Conservation (phyloP, 345 rosid genomes). For the Sonneratia alba region DNA sequence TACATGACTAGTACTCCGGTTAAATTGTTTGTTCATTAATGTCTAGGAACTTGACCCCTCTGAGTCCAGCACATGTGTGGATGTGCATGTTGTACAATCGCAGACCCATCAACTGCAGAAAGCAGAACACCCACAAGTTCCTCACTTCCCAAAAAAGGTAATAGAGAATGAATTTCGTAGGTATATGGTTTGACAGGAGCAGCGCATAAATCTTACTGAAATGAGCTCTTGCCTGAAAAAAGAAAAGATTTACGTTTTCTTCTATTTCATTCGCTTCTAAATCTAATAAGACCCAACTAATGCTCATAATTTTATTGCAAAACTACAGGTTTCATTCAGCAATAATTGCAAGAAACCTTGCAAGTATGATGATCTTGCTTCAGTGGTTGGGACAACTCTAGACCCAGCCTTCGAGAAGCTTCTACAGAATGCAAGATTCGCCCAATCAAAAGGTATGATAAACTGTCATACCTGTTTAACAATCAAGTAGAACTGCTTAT, state of each 20-base stretch:
- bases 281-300: neutral
- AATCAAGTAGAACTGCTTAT: neutral
- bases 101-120: neutral
- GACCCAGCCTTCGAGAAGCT: conserved; percentile 32
- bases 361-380: conserved; percentile 21
- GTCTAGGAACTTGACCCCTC: neutral
- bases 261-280: neutral
- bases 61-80: neutral
- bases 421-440: conserved; percentile 24
- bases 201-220: neutral
- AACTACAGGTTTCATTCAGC: neutral
- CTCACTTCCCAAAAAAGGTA: neutral
- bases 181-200: neutral
- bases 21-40: neutral
- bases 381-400: conserved; percentile 27
- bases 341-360: conserved; percentile 13
- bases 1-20: neutral
- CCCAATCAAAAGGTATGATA: conserved; percentile 32
- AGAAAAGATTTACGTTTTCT: neutral
- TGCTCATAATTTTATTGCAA: neutral
- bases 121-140: neutral
- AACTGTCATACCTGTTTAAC: neutral
- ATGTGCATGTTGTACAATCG: neutral
- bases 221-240: neutral
- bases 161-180: neutral